A percentile compares a stretch with the other conserved stretches of the same genome.
Conservation (phyloP, 352 stramenopile genomes). For the Globisporangium iwayamae region DNA sequence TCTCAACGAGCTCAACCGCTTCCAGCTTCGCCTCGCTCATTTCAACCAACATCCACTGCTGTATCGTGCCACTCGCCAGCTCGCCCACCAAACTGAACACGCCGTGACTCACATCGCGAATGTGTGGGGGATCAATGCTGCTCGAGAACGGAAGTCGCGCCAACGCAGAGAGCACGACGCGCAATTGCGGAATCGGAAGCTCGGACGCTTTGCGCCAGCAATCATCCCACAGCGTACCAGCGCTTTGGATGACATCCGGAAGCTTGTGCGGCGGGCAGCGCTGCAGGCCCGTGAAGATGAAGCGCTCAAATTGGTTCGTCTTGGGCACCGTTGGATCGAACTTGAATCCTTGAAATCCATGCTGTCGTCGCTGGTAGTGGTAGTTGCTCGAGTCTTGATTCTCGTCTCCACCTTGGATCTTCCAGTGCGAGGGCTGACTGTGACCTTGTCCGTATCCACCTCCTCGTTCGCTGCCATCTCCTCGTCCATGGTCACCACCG, state of each 20-base stretch:
- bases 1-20: conserved; percentile 17
- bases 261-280: conserved; percentile 41
- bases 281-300: conserved; percentile 38
- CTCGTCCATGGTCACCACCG: neutral
- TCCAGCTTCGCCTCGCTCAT: conserved; percentile 9
- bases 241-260: conserved; percentile 25
- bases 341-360: neutral
- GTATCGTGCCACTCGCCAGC: conserved; percentile 13
- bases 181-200: conserved; percentile 36
- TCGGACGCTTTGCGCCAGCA: conserved; percentile 37
- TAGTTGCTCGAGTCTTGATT: conserved; percentile 6
- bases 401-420: neutral
- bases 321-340: conserved; percentile 1
- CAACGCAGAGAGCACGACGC: conserved; percentile 42
- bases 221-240: conserved; percentile 37
- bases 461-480: neutral
- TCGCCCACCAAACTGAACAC: conserved; percentile 48
- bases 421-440: neutral
- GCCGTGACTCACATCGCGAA: conserved; percentile 27
- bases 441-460: neutral
- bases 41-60: conserved; percentile 3
- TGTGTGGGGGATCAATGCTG: conserved; percentile 25
- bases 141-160: conserved; percentile 43
- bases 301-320: conserved; percentile 26
- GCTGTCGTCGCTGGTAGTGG: neutral